Conservation (phyloP, 148 eudicot genomes). For the Cornus florida region DNA sequence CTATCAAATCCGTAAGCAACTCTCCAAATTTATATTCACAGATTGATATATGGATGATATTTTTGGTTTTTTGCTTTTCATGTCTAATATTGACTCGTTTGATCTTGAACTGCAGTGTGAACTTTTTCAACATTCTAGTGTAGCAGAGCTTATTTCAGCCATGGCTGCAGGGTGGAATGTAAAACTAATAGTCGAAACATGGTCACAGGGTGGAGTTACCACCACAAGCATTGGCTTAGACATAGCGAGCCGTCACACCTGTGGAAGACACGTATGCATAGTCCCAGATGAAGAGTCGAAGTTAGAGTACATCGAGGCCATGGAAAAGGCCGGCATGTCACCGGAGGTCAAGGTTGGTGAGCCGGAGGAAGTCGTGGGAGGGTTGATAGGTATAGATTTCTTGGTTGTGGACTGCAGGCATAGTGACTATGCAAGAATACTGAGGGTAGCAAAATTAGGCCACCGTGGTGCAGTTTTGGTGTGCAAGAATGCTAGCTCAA, state of each 20-base stretch:
- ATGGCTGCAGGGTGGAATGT: constrained; percentile 98
- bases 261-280: constrained; percentile 74
- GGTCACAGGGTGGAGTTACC: constrained; percentile 47
- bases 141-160: constrained; percentile 86
- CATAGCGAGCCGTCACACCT: constrained; percentile 58
- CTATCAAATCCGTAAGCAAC: constrained; percentile 69
- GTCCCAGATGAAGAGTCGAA: constrained; percentile 66
- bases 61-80: neutral
- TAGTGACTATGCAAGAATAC: constrained; percentile 40
- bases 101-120: constrained; percentile 41
- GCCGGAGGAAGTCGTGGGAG: constrained; percentile 55
- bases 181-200: constrained; percentile 69
- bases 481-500: constrained; percentile 59
- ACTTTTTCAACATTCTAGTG: constrained; percentile 58
- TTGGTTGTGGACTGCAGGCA: constrained; percentile 55
- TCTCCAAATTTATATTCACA: neutral
- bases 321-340: constrained; percentile 33
- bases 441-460: constrained; percentile 58
- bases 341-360: constrained; percentile 57
- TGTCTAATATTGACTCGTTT: neutral
- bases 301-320: constrained; percentile 36
- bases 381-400: constrained; percentile 60
- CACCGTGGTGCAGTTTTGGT: constrained; percentile 78
- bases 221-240: constrained; percentile 68
- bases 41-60: no score